These are phyloP conservation scores for Aspergillus cavernicola DNA, from an alignment of 495 filamentous ascomycete species.

Conservation along the genomic window DNA sequence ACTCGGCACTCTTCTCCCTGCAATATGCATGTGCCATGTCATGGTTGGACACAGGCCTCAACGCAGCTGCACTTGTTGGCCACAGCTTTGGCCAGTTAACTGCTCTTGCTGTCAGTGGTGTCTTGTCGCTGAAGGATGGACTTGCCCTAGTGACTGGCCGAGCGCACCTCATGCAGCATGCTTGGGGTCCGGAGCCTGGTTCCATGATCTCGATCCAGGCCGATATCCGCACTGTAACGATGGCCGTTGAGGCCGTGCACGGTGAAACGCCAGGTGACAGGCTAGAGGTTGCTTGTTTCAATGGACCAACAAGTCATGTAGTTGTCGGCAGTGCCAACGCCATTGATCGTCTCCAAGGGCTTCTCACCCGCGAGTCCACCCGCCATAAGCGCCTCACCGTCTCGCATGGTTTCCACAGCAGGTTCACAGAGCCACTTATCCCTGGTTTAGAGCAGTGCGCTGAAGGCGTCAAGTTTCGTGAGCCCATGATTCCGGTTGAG, in stretches of 20 bases:
- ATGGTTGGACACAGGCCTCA: constrained; percentile 44
- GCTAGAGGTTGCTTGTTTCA: constrained; percentile 6
- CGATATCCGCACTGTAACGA: constrained; percentile 17
- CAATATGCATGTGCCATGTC: constrained; percentile 42
- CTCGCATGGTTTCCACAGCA: constrained; percentile 51
- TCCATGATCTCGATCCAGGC: constrained; percentile 48
- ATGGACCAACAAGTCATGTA: constrained; percentile 36
- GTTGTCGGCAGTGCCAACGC: constrained; percentile 36
- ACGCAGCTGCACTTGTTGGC: constrained; percentile 36
- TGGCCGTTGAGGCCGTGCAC: background rate
- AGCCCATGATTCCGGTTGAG: constrained; percentile 30
- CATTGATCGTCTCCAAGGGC: constrained; percentile 21
- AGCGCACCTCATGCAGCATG: constrained; percentile 35
- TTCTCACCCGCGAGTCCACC: constrained; percentile 8
- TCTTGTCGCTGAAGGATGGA: constrained; percentile 28
- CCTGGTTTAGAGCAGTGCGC: constrained; percentile 23
- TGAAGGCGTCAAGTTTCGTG: constrained; percentile 24
- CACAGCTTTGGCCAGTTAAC: constrained; percentile 49
- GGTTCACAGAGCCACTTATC: constrained; percentile 36
- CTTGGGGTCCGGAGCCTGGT: constrained; percentile 45
- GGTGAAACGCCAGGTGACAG: background rate
- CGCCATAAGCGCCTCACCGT: constrained; percentile 39
- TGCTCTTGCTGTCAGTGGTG: constrained; percentile 32
- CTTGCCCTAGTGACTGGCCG: constrained; percentile 40
- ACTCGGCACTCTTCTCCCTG: constrained; percentile 39